These are phyloP conservation scores for Psilocybe subaeruginosa DNA, from an alignment of 768 basidiomycete species.

Conservation along the genomic window DNA sequence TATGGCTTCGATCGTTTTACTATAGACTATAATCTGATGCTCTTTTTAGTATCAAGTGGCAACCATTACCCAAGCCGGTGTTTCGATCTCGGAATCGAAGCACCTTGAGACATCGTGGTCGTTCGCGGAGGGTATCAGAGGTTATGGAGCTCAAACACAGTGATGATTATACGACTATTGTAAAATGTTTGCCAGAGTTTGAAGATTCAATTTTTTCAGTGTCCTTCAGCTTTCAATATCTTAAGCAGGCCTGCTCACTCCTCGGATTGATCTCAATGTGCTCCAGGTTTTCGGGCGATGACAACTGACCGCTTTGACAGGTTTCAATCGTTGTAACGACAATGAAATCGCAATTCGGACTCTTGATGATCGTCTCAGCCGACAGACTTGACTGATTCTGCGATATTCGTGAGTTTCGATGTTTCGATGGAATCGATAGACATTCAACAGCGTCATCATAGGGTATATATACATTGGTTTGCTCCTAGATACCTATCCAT, in stretches of 20 bases:
- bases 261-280: background rate
- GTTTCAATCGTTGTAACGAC: too few relatives aligned
- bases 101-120: constrained; percentile 81
- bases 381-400: too few relatives aligned
- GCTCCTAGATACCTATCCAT: too few relatives aligned
- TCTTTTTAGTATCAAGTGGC: constrained; percentile 90
- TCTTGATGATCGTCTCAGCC: too few relatives aligned
- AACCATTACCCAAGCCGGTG: constrained; percentile 77
- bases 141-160: constrained; percentile 92
- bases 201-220: background rate
- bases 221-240: background rate
- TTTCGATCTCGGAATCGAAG: constrained; percentile 78
- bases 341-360: too few relatives aligned
- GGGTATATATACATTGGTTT: too few relatives aligned
- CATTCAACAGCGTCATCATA: too few relatives aligned
- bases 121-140: constrained; percentile 91
- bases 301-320: too few relatives aligned
- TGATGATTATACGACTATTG: constrained; percentile 37
- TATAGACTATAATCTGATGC: background rate
- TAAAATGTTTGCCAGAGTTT: constrained; percentile 13
- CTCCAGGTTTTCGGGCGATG: too few relatives aligned
- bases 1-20: constrained; percentile 31
- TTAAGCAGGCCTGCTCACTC: background rate
- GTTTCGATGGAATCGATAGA: too few relatives aligned
- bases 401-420: too few relatives aligned